A percentile compares a stretch with the other conserved stretches of the same genome.
Conservation (phyloP, 1,284 basidiomycete genomes). For the Earliella scabrosa region DNA sequence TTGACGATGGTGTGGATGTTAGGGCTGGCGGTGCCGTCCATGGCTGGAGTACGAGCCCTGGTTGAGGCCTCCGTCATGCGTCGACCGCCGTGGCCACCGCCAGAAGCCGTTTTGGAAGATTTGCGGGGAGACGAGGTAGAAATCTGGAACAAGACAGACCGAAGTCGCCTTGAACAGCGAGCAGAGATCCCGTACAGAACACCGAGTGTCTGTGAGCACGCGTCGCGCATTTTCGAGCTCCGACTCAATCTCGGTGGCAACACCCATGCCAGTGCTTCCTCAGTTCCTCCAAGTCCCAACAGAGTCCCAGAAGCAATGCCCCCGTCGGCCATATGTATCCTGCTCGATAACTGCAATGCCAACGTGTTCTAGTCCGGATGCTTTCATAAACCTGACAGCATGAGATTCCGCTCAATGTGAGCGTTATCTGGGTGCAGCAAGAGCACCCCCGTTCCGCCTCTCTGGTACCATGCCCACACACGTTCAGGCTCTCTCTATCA, state of each 20-base stretch:
- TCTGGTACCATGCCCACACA: neutral
- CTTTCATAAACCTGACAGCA: neutral
- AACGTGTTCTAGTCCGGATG: neutral
- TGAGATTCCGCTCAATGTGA: neutral
- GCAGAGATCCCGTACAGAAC: constrained; percentile 30
- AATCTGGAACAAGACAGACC: constrained; percentile 36
- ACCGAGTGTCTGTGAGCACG: constrained; percentile 26
- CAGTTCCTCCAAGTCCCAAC: constrained; percentile 7
- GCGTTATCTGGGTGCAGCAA: neutral
- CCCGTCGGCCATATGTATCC: neutral
- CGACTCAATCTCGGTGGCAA: constrained; percentile 28
- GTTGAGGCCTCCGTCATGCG: constrained; percentile 80
- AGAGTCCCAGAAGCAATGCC: constrained; percentile 6
- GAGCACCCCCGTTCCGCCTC: neutral
- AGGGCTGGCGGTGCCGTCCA: constrained; percentile 68
- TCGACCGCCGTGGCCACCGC: constrained; percentile 71
- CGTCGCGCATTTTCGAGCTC: constrained; percentile 27
- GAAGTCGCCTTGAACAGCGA: constrained; percentile 39
- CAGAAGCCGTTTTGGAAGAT: constrained; percentile 70
- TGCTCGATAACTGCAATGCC: neutral
- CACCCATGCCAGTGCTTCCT: neutral
- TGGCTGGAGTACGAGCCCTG: constrained; percentile 57
- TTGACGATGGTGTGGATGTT: constrained; percentile 79
- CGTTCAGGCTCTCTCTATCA: neutral
- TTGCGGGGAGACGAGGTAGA: constrained; percentile 37